Percentiles rank a stretch among this genome's conserved stretches.
Conservation (phyloP, 2,329 filamentous ascomycete species). For the Cladophialophora yegresii region DNA sequence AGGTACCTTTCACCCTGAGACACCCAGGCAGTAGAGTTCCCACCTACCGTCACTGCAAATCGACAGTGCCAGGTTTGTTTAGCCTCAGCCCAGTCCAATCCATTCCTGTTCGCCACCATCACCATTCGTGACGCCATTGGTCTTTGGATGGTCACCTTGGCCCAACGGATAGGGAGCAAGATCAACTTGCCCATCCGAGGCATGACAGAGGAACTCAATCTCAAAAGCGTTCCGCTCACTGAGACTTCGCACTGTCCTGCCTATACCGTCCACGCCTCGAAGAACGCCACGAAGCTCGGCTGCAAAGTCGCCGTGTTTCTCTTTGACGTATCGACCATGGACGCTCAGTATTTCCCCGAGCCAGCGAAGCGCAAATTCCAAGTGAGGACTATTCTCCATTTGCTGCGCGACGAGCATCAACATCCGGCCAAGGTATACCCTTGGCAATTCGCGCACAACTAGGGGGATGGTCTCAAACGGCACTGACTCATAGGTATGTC, state of each 20-base stretch:
- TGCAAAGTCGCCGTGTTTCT: conserved; percentile 75
- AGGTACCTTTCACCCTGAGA: neutral
- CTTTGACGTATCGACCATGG: conserved; percentile 82
- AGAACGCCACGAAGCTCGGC: conserved; percentile 82
- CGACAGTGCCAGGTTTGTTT: neutral
- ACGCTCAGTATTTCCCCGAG: conserved; percentile 77
- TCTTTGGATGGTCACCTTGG: neutral
- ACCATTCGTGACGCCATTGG: conserved; percentile 15
- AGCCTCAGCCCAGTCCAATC: conserved; percentile 33
- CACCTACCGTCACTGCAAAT: neutral
- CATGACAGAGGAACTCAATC: conserved; percentile 36
- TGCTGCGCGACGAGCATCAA: conserved; percentile 85
- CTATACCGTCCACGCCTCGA: conserved; percentile 70
- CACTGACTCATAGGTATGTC: conserved; percentile 80
- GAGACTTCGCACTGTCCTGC: conserved; percentile 45
- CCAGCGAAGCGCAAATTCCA: conserved; percentile 95
- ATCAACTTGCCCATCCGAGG: conserved; percentile 13
- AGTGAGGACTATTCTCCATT: conserved; percentile 84
- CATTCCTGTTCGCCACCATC: conserved; percentile 31
- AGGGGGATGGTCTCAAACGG: conserved; percentile 73
- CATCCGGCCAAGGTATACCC: conserved; percentile 81
- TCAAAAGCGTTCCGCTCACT: conserved; percentile 40
- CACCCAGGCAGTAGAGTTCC: neutral
- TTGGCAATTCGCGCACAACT: conserved; percentile 75
- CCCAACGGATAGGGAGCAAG: neutral